These are phyloP conservation scores for Acarospora socialis DNA, from an alignment of 2,329 filamentous ascomycete species.

Conservation along the genomic window DNA sequence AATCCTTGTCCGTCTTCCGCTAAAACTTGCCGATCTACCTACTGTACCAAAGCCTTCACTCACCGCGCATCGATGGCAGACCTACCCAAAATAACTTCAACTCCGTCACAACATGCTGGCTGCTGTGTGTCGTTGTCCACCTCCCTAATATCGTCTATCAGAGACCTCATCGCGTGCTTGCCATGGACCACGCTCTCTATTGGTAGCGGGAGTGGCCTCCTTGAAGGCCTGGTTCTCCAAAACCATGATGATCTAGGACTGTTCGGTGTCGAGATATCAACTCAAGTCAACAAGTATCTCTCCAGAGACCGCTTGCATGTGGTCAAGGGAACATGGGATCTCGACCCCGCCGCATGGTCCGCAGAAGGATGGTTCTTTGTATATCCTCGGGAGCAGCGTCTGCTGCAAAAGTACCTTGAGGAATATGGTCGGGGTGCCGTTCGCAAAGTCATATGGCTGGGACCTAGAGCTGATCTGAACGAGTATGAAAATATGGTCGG, in stretches of 20 bases:
- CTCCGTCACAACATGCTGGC: neutral
- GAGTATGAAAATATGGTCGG: neutral
- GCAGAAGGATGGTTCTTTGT: conserved; percentile 6
- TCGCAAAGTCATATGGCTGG: neutral
- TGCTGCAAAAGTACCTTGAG: conserved; percentile 4
- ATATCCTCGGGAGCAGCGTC: conserved; percentile 5
- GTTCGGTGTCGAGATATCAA: conserved; percentile 4
- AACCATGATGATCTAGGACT: neutral
- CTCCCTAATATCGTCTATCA: conserved; percentile 1
- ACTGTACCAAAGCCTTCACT: neutral
- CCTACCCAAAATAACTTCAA: neutral
- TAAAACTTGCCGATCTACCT: neutral
- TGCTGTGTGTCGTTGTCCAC: conserved; percentile 7
- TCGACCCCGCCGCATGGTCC: conserved; percentile 1
- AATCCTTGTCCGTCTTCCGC: too few species aligned
- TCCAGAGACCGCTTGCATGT: neutral
- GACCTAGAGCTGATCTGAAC: neutral
- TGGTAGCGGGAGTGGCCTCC: conserved; percentile 7
- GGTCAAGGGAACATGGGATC: conserved; percentile 5
- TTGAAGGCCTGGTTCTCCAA: conserved; percentile 6
- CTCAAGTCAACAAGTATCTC: conserved; percentile 5
- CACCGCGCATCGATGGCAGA: neutral
- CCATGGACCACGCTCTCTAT: conserved; percentile 3
- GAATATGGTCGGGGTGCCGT: neutral
- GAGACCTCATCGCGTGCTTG: conserved; percentile 1